Percentiles rank a stretch among this genome's conserved stretches.
phyloP scores from a whole-genome alignment of 169 alveolate genomes.

The Hammondia hammondi region DNA sequence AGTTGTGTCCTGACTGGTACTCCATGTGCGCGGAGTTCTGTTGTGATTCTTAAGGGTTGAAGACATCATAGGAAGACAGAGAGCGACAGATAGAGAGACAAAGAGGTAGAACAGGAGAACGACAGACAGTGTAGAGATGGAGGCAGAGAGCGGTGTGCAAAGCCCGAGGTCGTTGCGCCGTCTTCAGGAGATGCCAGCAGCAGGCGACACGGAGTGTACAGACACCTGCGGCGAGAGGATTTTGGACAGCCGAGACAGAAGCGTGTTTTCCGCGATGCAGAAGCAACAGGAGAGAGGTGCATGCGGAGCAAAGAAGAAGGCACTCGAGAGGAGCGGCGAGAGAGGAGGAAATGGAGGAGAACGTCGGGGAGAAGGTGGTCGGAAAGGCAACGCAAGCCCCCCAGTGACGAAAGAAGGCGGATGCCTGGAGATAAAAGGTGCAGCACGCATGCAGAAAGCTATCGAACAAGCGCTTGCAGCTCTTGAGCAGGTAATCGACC shows the following conservation, averaged over 20 bases:
- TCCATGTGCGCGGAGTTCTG: no score
- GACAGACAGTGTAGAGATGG: no score
- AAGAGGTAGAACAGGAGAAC: no score
- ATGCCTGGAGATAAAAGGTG: background rate
- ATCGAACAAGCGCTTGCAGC: background rate
- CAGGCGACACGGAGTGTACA: background rate
- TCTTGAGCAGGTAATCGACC: background rate
- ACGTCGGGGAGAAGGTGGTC: background rate
- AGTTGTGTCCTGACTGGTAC: no score
- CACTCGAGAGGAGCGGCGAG: background rate
- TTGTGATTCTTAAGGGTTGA: no score
- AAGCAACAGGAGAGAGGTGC: background rate
- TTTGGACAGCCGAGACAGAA: no score
- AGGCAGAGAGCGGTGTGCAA: no score
- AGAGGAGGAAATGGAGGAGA: background rate
- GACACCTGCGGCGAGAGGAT: background rate
- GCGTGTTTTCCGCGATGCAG: no score
- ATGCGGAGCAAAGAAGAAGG: background rate
- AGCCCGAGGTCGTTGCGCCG: background rate
- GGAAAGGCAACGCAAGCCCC: background rate
- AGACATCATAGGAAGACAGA: no score
- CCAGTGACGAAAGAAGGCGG: background rate
- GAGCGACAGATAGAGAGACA: no score
- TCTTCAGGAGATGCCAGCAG: background rate
- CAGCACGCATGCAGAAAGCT: background rate